A percentile compares a stretch with the other conserved stretches of the same genome.
Conservation (phyloP, 208 protist genomes). For the Naegleria fowleri region DNA sequence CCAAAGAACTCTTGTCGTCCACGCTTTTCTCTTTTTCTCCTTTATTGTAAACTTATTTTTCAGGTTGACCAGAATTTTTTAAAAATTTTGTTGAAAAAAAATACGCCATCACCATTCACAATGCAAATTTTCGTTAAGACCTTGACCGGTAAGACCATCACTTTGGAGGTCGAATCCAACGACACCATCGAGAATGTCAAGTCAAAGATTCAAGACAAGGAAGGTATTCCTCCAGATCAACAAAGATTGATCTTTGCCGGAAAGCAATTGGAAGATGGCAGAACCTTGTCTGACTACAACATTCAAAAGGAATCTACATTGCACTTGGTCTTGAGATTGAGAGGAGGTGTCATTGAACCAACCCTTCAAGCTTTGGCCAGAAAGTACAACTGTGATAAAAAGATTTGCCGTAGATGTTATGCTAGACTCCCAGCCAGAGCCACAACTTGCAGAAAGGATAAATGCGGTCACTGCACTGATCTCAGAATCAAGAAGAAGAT, state of each 20-base stretch:
- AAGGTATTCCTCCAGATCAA: slow-evolving; percentile 58
- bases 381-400: slow-evolving; percentile 98
- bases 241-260: slow-evolving; percentile 65
- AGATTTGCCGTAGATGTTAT: slow-evolving; percentile 97
- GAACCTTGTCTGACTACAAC: slow-evolving; percentile 56
- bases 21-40: too few relatives aligned
- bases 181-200: slow-evolving; percentile 77
- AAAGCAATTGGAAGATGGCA: slow-evolving; percentile 65
- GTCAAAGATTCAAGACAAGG: slow-evolving; percentile 79
- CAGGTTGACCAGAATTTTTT: background rate
- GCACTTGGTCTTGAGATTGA: slow-evolving; percentile 74
- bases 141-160: slow-evolving; percentile 71
- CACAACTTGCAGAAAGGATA: slow-evolving; percentile 98
- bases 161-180: slow-evolving; percentile 64
- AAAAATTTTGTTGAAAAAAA: background rate
- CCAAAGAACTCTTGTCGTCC: too few relatives aligned
- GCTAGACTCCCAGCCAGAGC: slow-evolving; percentile 93
- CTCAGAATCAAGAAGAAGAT: slow-evolving; percentile 99
- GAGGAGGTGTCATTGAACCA: slow-evolving; percentile 91
- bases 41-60: too few relatives aligned
- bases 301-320: slow-evolving; percentile 69
- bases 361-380: slow-evolving; percentile 88
- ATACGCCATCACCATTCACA: background rate
- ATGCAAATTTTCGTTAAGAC: slow-evolving; percentile 70
- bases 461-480: slow-evolving; percentile 96